phyloP scores from a whole-genome alignment of 257 asterid species.

The Eustoma russellianum region DNA sequence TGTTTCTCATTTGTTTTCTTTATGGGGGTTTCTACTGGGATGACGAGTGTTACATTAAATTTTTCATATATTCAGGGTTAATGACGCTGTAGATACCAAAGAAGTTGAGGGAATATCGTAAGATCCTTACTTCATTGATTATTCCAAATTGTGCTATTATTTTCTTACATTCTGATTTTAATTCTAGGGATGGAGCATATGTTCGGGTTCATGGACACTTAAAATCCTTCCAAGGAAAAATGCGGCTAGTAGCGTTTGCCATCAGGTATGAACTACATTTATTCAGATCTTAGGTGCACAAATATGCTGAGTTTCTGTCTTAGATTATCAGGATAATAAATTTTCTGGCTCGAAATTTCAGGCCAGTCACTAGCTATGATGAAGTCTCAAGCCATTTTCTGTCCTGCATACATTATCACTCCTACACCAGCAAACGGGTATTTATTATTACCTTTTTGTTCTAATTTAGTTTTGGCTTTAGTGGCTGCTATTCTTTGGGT shows the following conservation, averaged over 20 bases:
- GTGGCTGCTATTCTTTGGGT: neutral
- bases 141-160: neutral
- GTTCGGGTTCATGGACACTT: conserved; percentile 74
- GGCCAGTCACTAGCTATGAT: conserved; percentile 65
- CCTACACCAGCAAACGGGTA: conserved; percentile 50
- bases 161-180: conserved; percentile 1
- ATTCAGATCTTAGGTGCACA: no score
- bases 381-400: conserved; percentile 74
- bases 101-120: conserved; percentile 63
- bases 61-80: conserved; percentile 43
- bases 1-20: neutral
- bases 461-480: neutral
- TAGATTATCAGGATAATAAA: no score
- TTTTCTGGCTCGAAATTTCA: conserved; percentile 15
- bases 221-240: conserved; percentile 49
- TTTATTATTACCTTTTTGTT: neutral
- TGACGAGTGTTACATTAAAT: neutral
- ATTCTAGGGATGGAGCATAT: conserved; percentile 57
- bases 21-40: neutral
- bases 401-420: conserved; percentile 58
- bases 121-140: neutral
- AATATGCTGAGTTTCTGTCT: no score
- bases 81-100: conserved; percentile 55
- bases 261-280: conserved; percentile 44
- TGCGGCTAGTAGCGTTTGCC: conserved; percentile 54